Evolutionary conservation across 495 filamentous ascomycete species (phyloP).

Genomic region (Podospora tetraspora): DNA sequence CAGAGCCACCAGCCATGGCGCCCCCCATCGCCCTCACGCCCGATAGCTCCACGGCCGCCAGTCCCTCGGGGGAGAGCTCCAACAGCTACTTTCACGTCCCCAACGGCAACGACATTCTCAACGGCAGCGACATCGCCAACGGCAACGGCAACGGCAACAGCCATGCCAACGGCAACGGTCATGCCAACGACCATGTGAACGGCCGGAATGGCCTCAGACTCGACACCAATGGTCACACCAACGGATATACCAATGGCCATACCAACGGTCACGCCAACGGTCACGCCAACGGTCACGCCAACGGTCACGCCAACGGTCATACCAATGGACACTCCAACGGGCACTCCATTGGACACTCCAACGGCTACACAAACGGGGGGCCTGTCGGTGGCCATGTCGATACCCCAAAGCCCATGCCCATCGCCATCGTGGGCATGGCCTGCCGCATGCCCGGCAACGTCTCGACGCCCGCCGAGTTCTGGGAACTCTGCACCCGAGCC

Average conservation of each 20-base stretch:
- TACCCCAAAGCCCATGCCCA: constrained; percentile 35
- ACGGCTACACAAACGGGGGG: constrained; percentile 21
- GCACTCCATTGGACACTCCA: constrained; percentile 17
- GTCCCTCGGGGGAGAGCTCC: constrained; percentile 28
- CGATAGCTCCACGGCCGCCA: constrained; percentile 34
- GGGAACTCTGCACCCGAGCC: constrained; percentile 56
- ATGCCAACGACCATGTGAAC: constrained; percentile 15
- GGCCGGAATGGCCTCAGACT: constrained; percentile 16
- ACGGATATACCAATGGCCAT: constrained; percentile 11
- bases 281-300: constrained; percentile 35
- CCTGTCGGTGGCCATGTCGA: not conserved
- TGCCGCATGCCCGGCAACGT: constrained; percentile 51
- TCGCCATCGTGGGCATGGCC: constrained; percentile 55
- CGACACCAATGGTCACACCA: constrained; percentile 20
- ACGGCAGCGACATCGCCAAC: constrained; percentile 22
- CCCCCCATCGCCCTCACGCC: constrained; percentile 38
- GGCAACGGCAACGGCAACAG: constrained; percentile 28
- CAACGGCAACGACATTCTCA: constrained; percentile 27
- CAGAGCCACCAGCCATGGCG: constrained; percentile 35
- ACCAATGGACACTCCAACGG: constrained; percentile 20
- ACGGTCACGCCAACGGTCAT: constrained; percentile 29
- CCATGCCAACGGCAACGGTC: constrained; percentile 16
- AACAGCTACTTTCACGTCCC: constrained; percentile 26
- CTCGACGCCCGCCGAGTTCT: constrained; percentile 48
- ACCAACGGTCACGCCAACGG: constrained; percentile 25